Evolutionary conservation across 2,329 filamentous ascomycete species (phyloP), one percentile per base, ranked within the genome.

Genomic region (Pseudocercospora cruenta): DNA sequence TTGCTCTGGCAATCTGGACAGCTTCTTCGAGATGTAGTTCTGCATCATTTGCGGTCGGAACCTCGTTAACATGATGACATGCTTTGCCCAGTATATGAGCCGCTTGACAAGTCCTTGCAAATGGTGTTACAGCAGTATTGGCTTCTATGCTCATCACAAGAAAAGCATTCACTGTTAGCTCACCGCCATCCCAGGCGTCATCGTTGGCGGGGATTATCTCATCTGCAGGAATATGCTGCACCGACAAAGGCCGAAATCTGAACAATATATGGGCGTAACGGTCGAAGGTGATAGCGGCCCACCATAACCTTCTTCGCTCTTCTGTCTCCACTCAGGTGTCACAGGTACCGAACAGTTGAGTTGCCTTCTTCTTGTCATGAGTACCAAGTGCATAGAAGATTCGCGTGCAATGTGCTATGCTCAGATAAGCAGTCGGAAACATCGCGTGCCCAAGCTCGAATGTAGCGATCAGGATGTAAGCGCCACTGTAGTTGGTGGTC

Each of bases 101-200:
- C 14, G 69, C 70, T 62, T 70, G 70, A 58, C 70, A 70, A 16
- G 69, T 67, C 16, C 68, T 55, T 12, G 69, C 69, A 53, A 69
- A 70, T 36, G 70, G 67, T 19, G 65, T 64, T 26, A 71, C 68
- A 33, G 62, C 47, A 24, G 70, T 64, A 22, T 60, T 60, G 33
- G 68, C 65, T 63, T 69, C 68, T 53, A 70, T 67, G 51, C 60
- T 66, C 70, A 70, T 71, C 16, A 71, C 68, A 7, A 71, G 67
- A n/a, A 70, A 57, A 12, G 65, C 58, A 59, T 70, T 69, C 16
- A 69, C 60, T 9, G 68, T 58, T 16, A 69, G 53, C 54, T 70
- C 70, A 12, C 68, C 70, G 4, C 54, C 47, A 22, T 72, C 70
- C 70, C 67, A 64, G 5, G 47, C 54, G 28, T 57, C 61, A 49